These are phyloP conservation scores for Darksidea phi DNA, from an alignment of 495 filamentous ascomycete genomes.

Conservation along the genomic window DNA sequence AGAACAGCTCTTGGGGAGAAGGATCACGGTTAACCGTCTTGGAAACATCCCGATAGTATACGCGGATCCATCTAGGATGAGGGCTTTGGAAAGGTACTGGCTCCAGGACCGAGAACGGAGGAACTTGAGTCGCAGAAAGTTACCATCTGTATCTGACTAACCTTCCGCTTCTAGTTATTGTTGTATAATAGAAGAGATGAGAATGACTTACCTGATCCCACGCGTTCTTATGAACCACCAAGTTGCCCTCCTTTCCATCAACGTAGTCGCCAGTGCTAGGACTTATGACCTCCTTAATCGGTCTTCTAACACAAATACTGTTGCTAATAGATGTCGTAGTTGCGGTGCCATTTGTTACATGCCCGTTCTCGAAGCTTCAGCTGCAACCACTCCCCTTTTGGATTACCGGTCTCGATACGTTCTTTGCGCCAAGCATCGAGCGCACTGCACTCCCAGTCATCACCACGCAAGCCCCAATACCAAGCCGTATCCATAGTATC, in stretches of 20 bases:
- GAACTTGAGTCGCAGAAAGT: too few species aligned
- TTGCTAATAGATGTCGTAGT: neutral
- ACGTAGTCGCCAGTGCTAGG: conserved; percentile 19
- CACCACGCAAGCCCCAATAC: conserved; percentile 12
- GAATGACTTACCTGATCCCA: conserved; percentile 26
- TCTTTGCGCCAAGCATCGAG: conserved; percentile 28
- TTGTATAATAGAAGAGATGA: neutral
- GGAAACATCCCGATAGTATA: neutral
- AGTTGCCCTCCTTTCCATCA: conserved; percentile 16
- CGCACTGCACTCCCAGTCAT: conserved; percentile 7
- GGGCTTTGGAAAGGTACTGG: too few species aligned
- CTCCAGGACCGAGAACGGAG: too few species aligned
- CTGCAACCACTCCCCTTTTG: conserved; percentile 29
- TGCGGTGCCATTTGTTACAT: neutral
- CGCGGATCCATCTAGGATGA: too few species aligned
- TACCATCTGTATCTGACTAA: too few species aligned
- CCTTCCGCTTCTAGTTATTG: too few species aligned
- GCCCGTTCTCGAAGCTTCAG: conserved; percentile 25
- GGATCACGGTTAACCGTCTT: too few species aligned
- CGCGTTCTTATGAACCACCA: conserved; percentile 8
- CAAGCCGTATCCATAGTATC: conserved; percentile 27
- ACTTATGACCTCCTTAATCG: conserved; percentile 1
- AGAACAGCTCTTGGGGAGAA: too few species aligned
- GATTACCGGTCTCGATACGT: conserved; percentile 13
- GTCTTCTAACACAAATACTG: too few species aligned